These are phyloP conservation scores for Puccinia polysora DNA, from an alignment of 1,284 basidiomycete genomes.

Conservation along the genomic window DNA sequence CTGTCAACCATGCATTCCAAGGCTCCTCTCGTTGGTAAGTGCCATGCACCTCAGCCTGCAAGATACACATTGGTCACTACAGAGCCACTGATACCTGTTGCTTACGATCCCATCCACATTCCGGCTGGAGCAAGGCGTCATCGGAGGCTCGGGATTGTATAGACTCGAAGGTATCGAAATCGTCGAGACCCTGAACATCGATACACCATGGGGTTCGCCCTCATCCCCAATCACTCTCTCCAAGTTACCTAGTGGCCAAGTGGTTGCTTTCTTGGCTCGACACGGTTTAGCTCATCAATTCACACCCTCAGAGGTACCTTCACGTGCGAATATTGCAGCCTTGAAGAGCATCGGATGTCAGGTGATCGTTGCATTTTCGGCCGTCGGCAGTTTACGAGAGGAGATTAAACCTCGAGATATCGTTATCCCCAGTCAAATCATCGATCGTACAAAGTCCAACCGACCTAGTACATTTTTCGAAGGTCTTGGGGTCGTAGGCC, in stretches of 20 bases:
- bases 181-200: slow-evolving; percentile 60
- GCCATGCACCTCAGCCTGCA: no score
- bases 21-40: no score
- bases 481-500: slow-evolving; percentile 73
- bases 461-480: slow-evolving; percentile 77
- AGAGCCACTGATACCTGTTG: no score
- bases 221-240: slow-evolving; percentile 87
- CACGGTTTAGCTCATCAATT: slow-evolving; percentile 74
- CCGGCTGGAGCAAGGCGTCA: no score
- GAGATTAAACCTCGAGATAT: slow-evolving; percentile 75
- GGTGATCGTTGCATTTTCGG: slow-evolving; percentile 86
- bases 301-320: slow-evolving; percentile 71
- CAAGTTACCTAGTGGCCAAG: slow-evolving; percentile 68
- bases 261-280: slow-evolving; percentile 84
- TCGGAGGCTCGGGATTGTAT: slow-evolving; percentile 59
- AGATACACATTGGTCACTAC: no score
- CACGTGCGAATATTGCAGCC: slow-evolving; percentile 89
- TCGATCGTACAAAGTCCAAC: slow-evolving; percentile 91
- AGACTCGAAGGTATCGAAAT: slow-evolving; percentile 80
- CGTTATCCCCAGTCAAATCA: slow-evolving; percentile 83
- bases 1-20: no score
- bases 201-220: slow-evolving; percentile 83
- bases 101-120: no score
- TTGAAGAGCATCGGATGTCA: slow-evolving; percentile 86
- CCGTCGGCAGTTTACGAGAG: slow-evolving; percentile 91